A percentile compares a stretch with the other conserved stretches of the same genome.
phyloP scores from a whole-genome alignment of 2,329 filamentous ascomycete genomes.

The Pseudocercospora eumusae region DNA sequence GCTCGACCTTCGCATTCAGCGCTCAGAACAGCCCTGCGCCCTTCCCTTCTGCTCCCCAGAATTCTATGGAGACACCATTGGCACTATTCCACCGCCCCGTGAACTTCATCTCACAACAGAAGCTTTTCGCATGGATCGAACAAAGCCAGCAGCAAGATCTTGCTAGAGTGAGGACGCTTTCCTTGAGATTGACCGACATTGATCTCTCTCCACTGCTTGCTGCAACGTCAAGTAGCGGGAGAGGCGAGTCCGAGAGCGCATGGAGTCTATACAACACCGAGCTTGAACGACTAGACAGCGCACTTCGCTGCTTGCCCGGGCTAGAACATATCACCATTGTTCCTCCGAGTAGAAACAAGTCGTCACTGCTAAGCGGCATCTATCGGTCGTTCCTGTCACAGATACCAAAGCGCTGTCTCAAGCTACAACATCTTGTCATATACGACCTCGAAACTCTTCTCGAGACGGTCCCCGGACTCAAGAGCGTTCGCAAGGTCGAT shows the following conservation, averaged over 20 bases:
- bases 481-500: conserved; percentile 19
- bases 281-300: conserved; percentile 29
- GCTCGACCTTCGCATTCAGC: background rate
- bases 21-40: conserved; percentile 15
- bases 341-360: conserved; percentile 27
- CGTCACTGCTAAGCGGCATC: conserved; percentile 31
- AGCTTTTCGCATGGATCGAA: conserved; percentile 35
- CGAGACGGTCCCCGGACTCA: conserved; percentile 25
- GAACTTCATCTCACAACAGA: conserved; percentile 32
- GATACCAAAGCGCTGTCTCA: conserved; percentile 25
- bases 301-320: conserved; percentile 27
- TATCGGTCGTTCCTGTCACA: conserved; percentile 32
- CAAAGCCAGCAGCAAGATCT: conserved; percentile 27
- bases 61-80: conserved; percentile 32
- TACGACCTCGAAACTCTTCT: conserved; percentile 23
- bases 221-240: background rate
- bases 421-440: conserved; percentile 23
- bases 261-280: conserved; percentile 35
- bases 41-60: conserved; percentile 25
- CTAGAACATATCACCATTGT: conserved; percentile 28
- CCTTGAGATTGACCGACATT: conserved; percentile 33
- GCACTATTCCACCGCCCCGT: conserved; percentile 29
- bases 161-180: conserved; percentile 28
- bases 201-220: conserved; percentile 32
- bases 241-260: conserved; percentile 15